phyloP scores from a whole-genome alignment of 1,284 basidiomycete genomes.

The Cryptococcus sp. region DNA sequence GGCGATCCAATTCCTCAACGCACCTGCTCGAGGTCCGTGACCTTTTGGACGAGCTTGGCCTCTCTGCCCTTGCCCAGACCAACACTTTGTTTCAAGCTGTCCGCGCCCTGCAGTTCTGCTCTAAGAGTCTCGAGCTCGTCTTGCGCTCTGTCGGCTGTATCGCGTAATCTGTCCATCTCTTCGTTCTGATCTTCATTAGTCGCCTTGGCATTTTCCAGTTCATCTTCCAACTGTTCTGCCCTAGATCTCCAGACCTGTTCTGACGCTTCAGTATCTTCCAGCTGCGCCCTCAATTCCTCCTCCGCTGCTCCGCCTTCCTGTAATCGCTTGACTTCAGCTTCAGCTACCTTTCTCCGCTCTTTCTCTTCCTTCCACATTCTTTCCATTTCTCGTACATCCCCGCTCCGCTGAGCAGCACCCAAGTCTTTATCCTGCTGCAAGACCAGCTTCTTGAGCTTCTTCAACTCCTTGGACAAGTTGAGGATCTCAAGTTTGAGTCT shows the following conservation, averaged over 20 bases:
- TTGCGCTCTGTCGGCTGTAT: constrained; percentile 58
- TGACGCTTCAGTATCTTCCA: constrained; percentile 59
- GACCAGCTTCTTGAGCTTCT: constrained; percentile 85
- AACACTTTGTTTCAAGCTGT: constrained; percentile 28
- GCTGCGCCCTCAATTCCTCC: constrained; percentile 61
- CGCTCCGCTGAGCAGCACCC: constrained; percentile 30
- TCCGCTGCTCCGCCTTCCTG: constrained; percentile 59
- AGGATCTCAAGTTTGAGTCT: constrained; percentile 91
- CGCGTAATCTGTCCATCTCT: constrained; percentile 54
- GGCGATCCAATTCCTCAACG: constrained; percentile 28
- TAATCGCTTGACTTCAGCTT: constrained; percentile 27
- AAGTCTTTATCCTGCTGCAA: constrained; percentile 70
- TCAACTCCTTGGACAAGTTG: constrained; percentile 85
- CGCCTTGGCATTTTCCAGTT: constrained; percentile 63
- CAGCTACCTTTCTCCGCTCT: constrained; percentile 32
- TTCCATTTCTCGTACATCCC: constrained; percentile 34
- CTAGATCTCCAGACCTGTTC: constrained; percentile 71
- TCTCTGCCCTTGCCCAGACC: constrained; percentile 59
- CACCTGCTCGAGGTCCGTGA: constrained; percentile 63
- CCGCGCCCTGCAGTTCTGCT: constrained; percentile 58
- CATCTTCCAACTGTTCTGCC: constrained; percentile 65
- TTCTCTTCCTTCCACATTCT: constrained; percentile 47
- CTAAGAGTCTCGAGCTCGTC: constrained; percentile 66
- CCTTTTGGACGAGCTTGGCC: constrained; percentile 64
- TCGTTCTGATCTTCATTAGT: constrained; percentile 61